These are phyloP conservation scores for Oryza meridionalis DNA, from an alignment of 176 grass and related monocot species.

Conservation along the genomic window DNA sequence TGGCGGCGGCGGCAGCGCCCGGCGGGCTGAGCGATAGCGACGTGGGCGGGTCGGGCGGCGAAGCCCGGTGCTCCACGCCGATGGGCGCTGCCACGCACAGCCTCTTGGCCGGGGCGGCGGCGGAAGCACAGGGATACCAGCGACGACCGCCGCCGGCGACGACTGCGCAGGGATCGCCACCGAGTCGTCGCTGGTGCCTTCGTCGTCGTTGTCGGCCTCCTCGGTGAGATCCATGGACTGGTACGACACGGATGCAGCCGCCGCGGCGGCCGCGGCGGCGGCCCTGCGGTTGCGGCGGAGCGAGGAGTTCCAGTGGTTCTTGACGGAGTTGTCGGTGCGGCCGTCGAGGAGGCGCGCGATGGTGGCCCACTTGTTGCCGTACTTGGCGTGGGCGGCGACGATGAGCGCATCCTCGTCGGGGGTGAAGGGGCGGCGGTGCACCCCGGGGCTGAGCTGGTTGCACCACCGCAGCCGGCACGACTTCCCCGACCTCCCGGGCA, in stretches of 20 bases:
- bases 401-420: slow-evolving; percentile 73
- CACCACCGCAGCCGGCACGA: slow-evolving; percentile 94
- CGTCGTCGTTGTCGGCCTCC: slow-evolving; percentile 8
- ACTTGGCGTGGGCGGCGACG: slow-evolving; percentile 52
- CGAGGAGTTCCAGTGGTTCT: slow-evolving; percentile 98
- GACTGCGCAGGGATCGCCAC: not conserved
- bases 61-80: not conserved
- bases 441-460: slow-evolving; percentile 84
- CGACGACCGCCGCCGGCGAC: not conserved
- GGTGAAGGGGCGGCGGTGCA: slow-evolving; percentile 87
- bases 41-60: slow-evolving; percentile 51
- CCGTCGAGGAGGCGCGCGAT: slow-evolving; percentile 77
- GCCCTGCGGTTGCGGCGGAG: slow-evolving; percentile 58
- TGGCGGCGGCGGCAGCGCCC: slow-evolving; percentile 1
- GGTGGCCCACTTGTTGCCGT: slow-evolving; percentile 93
- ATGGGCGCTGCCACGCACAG: not conserved
- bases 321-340: slow-evolving; percentile 95
- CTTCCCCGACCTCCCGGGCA: slow-evolving; percentile 79
- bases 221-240: slow-evolving; percentile 21
- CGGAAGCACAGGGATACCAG: not conserved
- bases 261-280: not conserved
- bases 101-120: slow-evolving; percentile 28
- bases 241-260: not conserved
- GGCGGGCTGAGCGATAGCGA: slow-evolving; percentile 69
- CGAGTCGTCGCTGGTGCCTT: slow-evolving; percentile 37